A percentile compares a stretch with the other conserved stretches of the same genome.
Evolutionary conservation across 2,329 filamentous ascomycete species (phyloP).

Genomic region (Cercospora janseana): DNA sequence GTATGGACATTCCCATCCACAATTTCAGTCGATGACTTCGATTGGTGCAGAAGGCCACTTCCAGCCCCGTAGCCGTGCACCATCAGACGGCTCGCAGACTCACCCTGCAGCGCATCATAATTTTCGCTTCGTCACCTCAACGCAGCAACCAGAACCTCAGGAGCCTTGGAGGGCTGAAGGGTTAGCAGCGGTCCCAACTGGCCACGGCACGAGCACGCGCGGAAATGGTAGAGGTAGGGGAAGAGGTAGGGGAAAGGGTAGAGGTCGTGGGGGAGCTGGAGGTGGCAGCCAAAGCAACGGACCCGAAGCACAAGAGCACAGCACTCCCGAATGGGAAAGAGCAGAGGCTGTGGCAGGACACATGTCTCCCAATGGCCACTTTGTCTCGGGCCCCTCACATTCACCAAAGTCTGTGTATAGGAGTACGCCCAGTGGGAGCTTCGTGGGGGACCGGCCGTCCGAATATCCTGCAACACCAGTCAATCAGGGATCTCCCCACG

Average conservation of each 20-base stretch:
- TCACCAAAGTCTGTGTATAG: constrained; percentile 18
- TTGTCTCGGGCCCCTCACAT: constrained; percentile 19
- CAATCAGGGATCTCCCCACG: constrained; percentile 18
- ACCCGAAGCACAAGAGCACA: constrained; percentile 32
- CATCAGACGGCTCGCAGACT: constrained; percentile 34
- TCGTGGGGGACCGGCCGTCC: constrained; percentile 21
- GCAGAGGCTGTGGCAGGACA: constrained; percentile 40
- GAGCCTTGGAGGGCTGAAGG: constrained; percentile 34
- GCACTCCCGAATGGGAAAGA: constrained; percentile 45
- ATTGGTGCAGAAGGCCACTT: constrained; percentile 17
- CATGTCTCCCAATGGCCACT: constrained; percentile 39
- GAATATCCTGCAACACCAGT: constrained; percentile 31
- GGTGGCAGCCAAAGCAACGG: constrained; percentile 9
- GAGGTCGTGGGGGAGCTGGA: constrained; percentile 42
- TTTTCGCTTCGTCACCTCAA: constrained; percentile 38
- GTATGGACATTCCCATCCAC: constrained; percentile 21
- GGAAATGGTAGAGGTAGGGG: constrained; percentile 28
- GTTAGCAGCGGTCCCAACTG: constrained; percentile 16
- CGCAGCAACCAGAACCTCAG: constrained; percentile 31
- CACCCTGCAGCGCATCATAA: constrained; percentile 28
- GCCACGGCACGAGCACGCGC: constrained; percentile 12
- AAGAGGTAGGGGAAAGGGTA: constrained; percentile 43
- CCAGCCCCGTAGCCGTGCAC: constrained; percentile 35
- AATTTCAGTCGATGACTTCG: constrained; percentile 16
- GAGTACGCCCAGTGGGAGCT: constrained; percentile 11